Base-by-base conservation (phyloP, 164 flowering plant species). In the Liriodendron chinense region DNA sequence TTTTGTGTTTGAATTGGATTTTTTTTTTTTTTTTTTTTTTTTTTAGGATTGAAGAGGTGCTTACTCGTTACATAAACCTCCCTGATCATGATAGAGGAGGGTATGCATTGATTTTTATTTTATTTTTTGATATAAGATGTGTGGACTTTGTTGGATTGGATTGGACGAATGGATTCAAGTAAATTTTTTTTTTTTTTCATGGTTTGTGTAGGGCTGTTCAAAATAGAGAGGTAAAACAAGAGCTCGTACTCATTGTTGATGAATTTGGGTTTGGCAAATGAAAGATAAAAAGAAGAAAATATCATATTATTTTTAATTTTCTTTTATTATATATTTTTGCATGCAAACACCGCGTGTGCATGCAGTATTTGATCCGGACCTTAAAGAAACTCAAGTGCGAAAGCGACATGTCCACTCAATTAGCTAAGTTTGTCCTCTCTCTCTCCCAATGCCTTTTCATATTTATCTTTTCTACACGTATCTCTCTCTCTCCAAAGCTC, bases 61-160 rank as follows among this genome's bases (percentile, higher is more conserved):
- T 88, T n/a, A 72, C 81, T 3, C 86, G 89, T 25, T 88, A 80
- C 69, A 72, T 85, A 14, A 83, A 81, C 78, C 86, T 87, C 28
- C 80, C 86, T 13, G 89, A 86, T 59, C 86, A 82, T 64, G 89
- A 86, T n/a, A 80, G 87, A 81, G 91, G 87, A 84, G 80, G 86
- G 91, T 88, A 83, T 23, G 81, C 9, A n/a, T 53, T 23, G n/a
- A 26, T 23, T 70, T 43, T 25, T 62, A 12, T 8, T 16, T 69
- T 53, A 14, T 5, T 73, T 48, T 49, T 14, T 64, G 13, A 25
- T 47, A 8, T 14, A 61, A 72, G 59, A 10, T 53, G 59, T 16
- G 7, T 28, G 23, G 18, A 47, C 18, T n/a, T n/a, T n/a, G n/a
- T n/a, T 34, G 5, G 14, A 26, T 6, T 56, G 49, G 9, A 13